Base-by-base conservation (phyloP, 1,284 basidiomycete genomes). In the Vanrija humicola region DNA sequence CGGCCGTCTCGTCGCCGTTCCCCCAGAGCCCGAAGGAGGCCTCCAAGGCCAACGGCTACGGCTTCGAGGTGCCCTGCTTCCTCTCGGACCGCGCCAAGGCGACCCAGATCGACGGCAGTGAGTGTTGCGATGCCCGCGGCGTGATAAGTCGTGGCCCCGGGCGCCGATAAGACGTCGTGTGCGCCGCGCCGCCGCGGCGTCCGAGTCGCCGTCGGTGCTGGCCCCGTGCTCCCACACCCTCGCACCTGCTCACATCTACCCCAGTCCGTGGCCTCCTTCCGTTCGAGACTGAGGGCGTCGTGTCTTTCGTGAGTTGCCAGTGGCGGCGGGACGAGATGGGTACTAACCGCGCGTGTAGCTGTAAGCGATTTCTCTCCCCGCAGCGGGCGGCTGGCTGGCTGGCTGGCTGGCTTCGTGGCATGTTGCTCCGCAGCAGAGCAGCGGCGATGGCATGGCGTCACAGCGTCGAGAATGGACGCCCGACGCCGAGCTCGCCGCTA, bases 271-370 rank as follows among this genome's bases (percentile, higher is more conserved):
- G 79, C 1, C 82, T 97, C 29, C 83, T 87, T 65, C 89, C 86
- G 0, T 80, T 91, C 44, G 93, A 97, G 75, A 77, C 78, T 19
- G 90, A 90, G 0, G 89, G 88, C 4, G 77, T 95, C 61, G 86
- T 97, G 54, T 93, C 90, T 16, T 81, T 96, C 56, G 83, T 92
- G 48, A 62, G 74, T 70, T 12, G 25, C 1, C 10, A 10, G 28
- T 28, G 18, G 19, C 6, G 9, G 12, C 12, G 5, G 8, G 10
- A 43, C 12, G 43, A 8, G 19, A 55, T 15, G 6, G 7, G 14
- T 34, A n/a, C 40, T 49, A 18, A 44, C 34, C 34, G 34, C 34
- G 40, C 5, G 7, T 34, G 34, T 53, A 57, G 48, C 55, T 53
- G 51, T 56, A 16, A 55, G 53, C 47, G 28, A 28, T 18, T 25